Base-by-base conservation (phyloP, 2,329 filamentous ascomycete species). In the Apiospora saccharicola region DNA sequence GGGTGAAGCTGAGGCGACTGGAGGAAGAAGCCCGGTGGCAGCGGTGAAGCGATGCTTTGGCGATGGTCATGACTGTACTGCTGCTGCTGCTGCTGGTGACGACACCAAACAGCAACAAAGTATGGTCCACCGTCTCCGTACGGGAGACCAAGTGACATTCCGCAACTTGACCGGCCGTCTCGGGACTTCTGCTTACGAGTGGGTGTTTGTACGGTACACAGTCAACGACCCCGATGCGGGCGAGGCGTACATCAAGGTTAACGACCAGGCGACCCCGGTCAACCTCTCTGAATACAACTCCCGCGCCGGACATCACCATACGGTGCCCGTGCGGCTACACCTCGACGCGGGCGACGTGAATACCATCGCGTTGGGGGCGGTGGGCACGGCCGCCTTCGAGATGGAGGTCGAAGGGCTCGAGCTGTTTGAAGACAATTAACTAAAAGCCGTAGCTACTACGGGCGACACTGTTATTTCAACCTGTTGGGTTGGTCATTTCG, bases 211-310 rank as follows among this genome's bases (percentile, higher is more conserved):
- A 72, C 80, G 83, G 74, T 83, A 83, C 74, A 77, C 73, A 6
- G 79, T 81, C 53, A 79, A 76, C 49, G 77, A 80, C 57, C 77
- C 76, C 7, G 73, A 77, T 67, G 80, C 76, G 57, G 80, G 80
- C 30, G 79, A 82, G 70, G 81, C 80, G 4, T 78, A 81, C 67
- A 77, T 84, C 26, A 75, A 74, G 19, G 77, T 83, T 61, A 84
- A 84, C 57, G 76, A 79, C 19, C 30, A 64, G 57, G 19, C 30
- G 19, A 12, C 19, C 61, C 74, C 80, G 6, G 77, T 80, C 30
- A 83, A 83, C 73, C 77, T 84, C 67, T 82, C 81, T 16, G 75
- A 76, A 49, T 72, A 83, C 43, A 84, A 84, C 74, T 80, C 78
- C 8, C 78, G 81, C 19, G 82, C 82, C 22, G 82, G 82, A 22